A percentile compares a stretch with the other conserved stretches of the same genome.
Evolutionary conservation across 2,329 filamentous ascomycete species (phyloP).

Genomic region (Decorospora gaudefroyi): DNA sequence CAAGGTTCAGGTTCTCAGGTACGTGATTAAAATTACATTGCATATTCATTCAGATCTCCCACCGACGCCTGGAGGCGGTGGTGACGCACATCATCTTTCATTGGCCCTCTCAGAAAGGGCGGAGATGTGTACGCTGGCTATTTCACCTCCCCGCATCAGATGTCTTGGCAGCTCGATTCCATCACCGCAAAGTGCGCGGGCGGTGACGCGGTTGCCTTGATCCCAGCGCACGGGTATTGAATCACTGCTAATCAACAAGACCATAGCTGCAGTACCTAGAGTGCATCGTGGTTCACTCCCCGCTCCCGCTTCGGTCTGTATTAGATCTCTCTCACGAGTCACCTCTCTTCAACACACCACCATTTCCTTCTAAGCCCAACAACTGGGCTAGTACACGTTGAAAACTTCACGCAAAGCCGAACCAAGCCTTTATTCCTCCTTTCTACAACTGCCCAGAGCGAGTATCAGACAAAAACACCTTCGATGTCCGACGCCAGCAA

Average conservation of each 20-base stretch:
- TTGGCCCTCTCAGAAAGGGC: conserved; percentile 5
- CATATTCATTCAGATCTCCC: conserved; percentile 1
- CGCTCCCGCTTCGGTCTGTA: not conserved
- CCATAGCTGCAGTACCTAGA: not conserved
- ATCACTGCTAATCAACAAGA: conserved; percentile 6
- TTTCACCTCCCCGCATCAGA: conserved; percentile 2
- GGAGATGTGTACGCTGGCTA: not conserved
- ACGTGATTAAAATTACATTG: conserved; percentile 13
- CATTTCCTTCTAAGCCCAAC: not conserved
- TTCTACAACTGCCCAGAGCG: not conserved
- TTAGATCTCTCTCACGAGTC: not conserved
- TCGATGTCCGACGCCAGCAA: conserved; percentile 12
- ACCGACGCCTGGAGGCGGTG: conserved; percentile 16
- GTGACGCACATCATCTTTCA: conserved; percentile 7
- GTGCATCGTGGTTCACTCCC: not conserved
- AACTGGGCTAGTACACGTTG: not conserved
- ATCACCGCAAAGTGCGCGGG: not conserved
- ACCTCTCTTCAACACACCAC: not conserved
- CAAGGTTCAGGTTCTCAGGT: conserved; percentile 7
- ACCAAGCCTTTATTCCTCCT: not conserved
- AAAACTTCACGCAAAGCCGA: not conserved
- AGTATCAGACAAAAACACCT: not conserved
- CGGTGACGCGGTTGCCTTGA: conserved; percentile 3
- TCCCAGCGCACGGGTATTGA: not conserved
- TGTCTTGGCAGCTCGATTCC: conserved; percentile 1